Evolutionary conservation across 1,139 yeast species (phyloP).

Genomic region (Nematodospora anomalae): DNA sequence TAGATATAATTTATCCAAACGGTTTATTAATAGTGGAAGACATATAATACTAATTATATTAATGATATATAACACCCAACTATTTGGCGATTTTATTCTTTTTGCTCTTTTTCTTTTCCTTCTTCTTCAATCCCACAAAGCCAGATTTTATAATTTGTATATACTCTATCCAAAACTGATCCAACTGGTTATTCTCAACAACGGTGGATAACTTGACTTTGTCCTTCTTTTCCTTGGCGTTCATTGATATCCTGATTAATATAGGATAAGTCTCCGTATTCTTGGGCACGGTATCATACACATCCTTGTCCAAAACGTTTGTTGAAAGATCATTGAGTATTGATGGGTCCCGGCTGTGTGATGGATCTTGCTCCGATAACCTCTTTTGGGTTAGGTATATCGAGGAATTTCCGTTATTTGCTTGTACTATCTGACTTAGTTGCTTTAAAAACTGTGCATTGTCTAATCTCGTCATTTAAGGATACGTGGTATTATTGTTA

Average conservation of each 20-base stretch:
- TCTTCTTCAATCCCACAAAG: conserved; percentile 53
- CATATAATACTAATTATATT: too few species aligned
- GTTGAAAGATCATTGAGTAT: conserved; percentile 34
- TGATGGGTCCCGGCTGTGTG: conserved; percentile 1
- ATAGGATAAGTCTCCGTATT: conserved; percentile 42
- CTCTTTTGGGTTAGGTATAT: conserved; percentile 47
- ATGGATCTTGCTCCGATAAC: conserved; percentile 17
- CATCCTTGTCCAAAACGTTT: conserved; percentile 27
- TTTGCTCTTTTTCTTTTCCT: conserved; percentile 52
- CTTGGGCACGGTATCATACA: conserved; percentile 4
- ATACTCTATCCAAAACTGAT: conserved; percentile 69
- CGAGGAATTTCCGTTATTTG: conserved; percentile 41
- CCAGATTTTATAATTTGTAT: conserved; percentile 61
- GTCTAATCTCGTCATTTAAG: conserved; percentile 38
- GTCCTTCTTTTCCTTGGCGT: conserved; percentile 50
- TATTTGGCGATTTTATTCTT: conserved; percentile 18
- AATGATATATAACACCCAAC: too few species aligned
- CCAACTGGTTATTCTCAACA: conserved; percentile 56
- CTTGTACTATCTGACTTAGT: conserved; percentile 26
- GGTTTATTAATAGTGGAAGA: conserved; percentile 44
- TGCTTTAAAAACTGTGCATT: conserved; percentile 39
- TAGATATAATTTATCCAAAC: conserved; percentile 41
- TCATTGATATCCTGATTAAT: conserved; percentile 54
- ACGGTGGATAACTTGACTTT: conserved; percentile 64
- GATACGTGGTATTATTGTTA: neutral